Conservation (phyloP, 2,329 filamentous ascomycete species). For the Alternaria angustiovoidea region DNA sequence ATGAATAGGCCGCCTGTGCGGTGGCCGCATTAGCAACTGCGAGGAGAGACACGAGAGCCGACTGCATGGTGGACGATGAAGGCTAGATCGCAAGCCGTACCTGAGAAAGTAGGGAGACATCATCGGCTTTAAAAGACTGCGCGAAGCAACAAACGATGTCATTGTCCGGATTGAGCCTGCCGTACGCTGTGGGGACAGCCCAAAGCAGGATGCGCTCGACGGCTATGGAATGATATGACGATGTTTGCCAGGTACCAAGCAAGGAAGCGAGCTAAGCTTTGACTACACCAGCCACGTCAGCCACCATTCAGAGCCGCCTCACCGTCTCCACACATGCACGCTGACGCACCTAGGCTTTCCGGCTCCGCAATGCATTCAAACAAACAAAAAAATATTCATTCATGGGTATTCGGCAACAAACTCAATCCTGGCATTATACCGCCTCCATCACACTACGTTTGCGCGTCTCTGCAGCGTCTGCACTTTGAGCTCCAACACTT, state of each 20-base stretch:
- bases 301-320: constrained; percentile 1
- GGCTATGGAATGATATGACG: constrained; percentile 21
- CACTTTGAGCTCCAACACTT: constrained; percentile 48
- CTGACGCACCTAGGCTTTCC: neutral
- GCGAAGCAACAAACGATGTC: constrained; percentile 14
- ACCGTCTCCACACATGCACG: constrained; percentile 4
- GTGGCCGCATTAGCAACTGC: constrained; percentile 36
- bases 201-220: constrained; percentile 4
- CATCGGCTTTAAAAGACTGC: constrained; percentile 9
- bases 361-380: neutral
- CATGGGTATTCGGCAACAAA: constrained; percentile 2
- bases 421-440: neutral
- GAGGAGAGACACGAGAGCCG: constrained; percentile 32
- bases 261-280: constrained; percentile 22
- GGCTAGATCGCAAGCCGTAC: constrained; percentile 19
- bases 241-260: constrained; percentile 22
- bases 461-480: constrained; percentile 42
- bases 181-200: neutral
- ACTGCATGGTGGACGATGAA: constrained; percentile 22
- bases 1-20: constrained; percentile 47
- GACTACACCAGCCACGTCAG: constrained; percentile 13
- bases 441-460: constrained; percentile 15
- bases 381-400: neutral
- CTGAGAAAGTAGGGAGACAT: constrained; percentile 2
- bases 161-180: constrained; percentile 3